Evolutionary conservation across 108 stramenopile species (phyloP).

Genomic region (Stephanodiscus triporus): DNA sequence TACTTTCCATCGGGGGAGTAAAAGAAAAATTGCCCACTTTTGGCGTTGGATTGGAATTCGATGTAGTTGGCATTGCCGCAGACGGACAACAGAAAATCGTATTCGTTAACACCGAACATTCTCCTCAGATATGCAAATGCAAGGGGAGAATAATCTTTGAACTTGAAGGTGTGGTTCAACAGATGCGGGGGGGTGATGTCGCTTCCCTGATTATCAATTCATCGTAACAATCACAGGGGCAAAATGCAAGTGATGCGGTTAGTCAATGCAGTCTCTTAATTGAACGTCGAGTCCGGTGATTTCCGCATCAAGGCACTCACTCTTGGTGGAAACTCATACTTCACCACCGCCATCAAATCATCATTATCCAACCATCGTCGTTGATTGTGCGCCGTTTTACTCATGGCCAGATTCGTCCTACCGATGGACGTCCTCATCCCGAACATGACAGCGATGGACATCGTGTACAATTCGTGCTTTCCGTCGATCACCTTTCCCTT

Average conservation of each 20-base stretch:
- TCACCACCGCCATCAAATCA: conserved; percentile 93
- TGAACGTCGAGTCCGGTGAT: not conserved
- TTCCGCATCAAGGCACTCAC: conserved; percentile 32
- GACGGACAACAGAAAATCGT: conserved; percentile 92
- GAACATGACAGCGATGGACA: conserved; percentile 98
- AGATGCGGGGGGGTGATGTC: conserved; percentile 93
- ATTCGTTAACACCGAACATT: conserved; percentile 92
- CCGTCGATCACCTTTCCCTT: conserved; percentile 94
- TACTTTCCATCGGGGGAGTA: conserved; percentile 98
- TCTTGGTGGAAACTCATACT: conserved; percentile 90
- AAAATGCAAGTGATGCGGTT: not conserved
- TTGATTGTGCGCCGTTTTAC: conserved; percentile 43
- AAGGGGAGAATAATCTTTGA: conserved; percentile 95
- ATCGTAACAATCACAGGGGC: not conserved
- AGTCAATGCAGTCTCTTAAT: not conserved
- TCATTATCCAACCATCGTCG: conserved; percentile 67
- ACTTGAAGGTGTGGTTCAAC: conserved; percentile 97
- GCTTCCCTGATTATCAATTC: conserved; percentile 52
- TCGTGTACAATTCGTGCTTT: conserved; percentile 92
- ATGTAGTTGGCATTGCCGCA: conserved; percentile 98
- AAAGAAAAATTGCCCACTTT: conserved; percentile 98
- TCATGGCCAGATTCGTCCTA: conserved; percentile 69
- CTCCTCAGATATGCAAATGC: conserved; percentile 90
- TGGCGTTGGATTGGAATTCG: conserved; percentile 98
- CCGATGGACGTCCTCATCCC: conserved; percentile 91